These are phyloP conservation scores for Ottelia alismoides DNA, from an alignment of 106 monocot species.

Conservation along the genomic window DNA sequence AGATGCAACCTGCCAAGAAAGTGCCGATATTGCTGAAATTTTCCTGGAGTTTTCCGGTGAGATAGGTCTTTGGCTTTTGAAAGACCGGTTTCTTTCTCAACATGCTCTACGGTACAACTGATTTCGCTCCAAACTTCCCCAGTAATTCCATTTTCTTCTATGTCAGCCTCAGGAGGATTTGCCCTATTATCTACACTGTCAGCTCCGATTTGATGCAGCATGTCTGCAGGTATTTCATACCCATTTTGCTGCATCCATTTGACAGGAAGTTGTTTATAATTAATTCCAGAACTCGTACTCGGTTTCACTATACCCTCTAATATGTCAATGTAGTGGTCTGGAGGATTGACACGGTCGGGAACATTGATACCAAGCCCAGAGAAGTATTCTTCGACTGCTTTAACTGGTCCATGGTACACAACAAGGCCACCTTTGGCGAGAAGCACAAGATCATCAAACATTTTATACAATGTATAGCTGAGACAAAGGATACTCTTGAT, in stretches of 20 bases:
- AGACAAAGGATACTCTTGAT: not conserved
- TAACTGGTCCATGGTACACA: conserved; percentile 49
- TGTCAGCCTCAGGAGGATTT: conserved; percentile 6
- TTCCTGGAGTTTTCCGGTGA: conserved; percentile 48
- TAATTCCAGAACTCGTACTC: conserved; percentile 19
- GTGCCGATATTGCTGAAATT: conserved; percentile 45
- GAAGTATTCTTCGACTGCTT: conserved; percentile 58
- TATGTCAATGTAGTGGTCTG: conserved; percentile 64
- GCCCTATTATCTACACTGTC: not conserved
- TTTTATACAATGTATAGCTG: conserved; percentile 59
- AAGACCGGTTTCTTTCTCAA: conserved; percentile 24
- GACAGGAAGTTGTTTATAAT: conserved; percentile 38
- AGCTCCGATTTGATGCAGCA: conserved; percentile 16
- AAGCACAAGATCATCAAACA: conserved; percentile 64
- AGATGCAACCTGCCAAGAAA: conserved; percentile 58
- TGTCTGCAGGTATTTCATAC: conserved; percentile 33
- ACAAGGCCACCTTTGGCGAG: conserved; percentile 62
- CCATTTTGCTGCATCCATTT: conserved; percentile 58
- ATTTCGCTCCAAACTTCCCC: conserved; percentile 11
- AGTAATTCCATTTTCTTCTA: conserved; percentile 18
- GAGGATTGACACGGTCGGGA: conserved; percentile 71
- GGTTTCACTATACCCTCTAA: conserved; percentile 59
- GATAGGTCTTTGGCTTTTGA: conserved; percentile 55
- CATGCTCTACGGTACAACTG: conserved; percentile 9
- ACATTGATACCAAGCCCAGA: conserved; percentile 44